These are phyloP conservation scores for Blastocystis sp. DNA, from an alignment of 352 stramenopile species.

Conservation along the genomic window DNA sequence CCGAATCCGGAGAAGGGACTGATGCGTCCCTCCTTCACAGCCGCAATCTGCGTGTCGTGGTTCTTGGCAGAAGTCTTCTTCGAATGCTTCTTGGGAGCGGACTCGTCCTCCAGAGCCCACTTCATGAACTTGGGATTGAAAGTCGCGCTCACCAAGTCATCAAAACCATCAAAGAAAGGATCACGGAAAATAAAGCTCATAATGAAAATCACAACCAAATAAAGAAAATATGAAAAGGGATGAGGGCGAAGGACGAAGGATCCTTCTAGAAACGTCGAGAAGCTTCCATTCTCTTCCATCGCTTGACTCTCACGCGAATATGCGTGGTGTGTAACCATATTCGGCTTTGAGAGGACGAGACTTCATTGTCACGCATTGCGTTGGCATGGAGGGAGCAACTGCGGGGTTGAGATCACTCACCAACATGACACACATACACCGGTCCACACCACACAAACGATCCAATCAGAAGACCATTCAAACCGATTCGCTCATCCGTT, in stretches of 20 bases:
- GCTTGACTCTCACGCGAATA: too few relatives aligned
- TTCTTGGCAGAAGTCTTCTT: slow-evolving; percentile 3
- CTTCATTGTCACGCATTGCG: too few relatives aligned
- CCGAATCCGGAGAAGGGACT: slow-evolving; percentile 65
- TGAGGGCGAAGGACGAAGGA: not conserved
- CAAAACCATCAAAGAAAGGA: slow-evolving; percentile 73
- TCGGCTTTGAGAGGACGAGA: too few relatives aligned
- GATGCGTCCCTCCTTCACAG: not conserved
- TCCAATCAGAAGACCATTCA: too few relatives aligned
- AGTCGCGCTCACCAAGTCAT: not conserved
- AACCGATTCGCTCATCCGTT: too few relatives aligned
- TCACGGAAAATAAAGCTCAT: slow-evolving; percentile 69
- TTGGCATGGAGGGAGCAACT: too few relatives aligned
- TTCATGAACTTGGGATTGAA: not conserved
- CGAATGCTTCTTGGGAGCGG: not conserved
- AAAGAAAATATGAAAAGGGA: not conserved
- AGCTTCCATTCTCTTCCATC: too few relatives aligned
- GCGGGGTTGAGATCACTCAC: too few relatives aligned
- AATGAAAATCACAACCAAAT: not conserved
- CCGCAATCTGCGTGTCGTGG: not conserved
- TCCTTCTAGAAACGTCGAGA: not conserved
- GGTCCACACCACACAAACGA: too few relatives aligned
- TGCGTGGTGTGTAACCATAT: too few relatives aligned
- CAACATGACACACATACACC: too few relatives aligned
- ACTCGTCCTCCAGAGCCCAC: not conserved